Percentiles rank a stretch among this genome's conserved stretches.
Evolutionary conservation across 1,284 basidiomycete genomes (phyloP).

Genomic region (Ustilago trichophora): DNA sequence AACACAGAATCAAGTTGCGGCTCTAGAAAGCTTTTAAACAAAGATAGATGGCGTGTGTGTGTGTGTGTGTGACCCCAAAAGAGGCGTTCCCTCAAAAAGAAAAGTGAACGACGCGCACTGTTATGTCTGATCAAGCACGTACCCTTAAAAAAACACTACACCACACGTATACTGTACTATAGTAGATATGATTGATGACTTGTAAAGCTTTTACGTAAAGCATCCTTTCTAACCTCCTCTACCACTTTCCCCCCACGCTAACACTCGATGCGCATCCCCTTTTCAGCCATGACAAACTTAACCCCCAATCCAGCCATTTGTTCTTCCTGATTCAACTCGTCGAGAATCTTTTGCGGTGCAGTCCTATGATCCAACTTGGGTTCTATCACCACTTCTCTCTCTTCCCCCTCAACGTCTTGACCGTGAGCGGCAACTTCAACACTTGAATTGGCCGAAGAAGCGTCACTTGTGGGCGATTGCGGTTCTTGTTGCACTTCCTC

Average conservation of each 20-base stretch:
- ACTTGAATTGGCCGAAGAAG: slow-evolving; percentile 5
- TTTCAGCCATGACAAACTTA: slow-evolving; percentile 55
- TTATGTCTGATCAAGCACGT: too few relatives aligned
- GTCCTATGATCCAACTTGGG: slow-evolving; percentile 38
- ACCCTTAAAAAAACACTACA: too few relatives aligned
- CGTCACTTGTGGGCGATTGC: slow-evolving; percentile 1
- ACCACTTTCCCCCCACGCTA: neutral
- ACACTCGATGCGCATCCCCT: slow-evolving; percentile 59
- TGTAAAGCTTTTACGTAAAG: too few relatives aligned
- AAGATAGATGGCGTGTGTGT: too few relatives aligned
- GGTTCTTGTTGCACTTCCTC: neutral
- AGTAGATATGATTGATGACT: too few relatives aligned
- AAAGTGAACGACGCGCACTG: too few relatives aligned
- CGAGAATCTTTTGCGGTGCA: slow-evolving; percentile 53
- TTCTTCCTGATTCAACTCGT: slow-evolving; percentile 50
- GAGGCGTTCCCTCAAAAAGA: too few relatives aligned
- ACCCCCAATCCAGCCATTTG: slow-evolving; percentile 40
- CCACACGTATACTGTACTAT: too few relatives aligned
- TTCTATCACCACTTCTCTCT: neutral
- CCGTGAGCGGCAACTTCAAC: slow-evolving; percentile 6
- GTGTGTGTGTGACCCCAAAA: too few relatives aligned
- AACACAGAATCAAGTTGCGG: too few relatives aligned
- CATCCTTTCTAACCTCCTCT: neutral
- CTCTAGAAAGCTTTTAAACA: too few relatives aligned
- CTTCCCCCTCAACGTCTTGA: neutral